Base-by-base conservation (phyloP, 331 rosid genomes). In the Cydonia oblonga region DNA sequence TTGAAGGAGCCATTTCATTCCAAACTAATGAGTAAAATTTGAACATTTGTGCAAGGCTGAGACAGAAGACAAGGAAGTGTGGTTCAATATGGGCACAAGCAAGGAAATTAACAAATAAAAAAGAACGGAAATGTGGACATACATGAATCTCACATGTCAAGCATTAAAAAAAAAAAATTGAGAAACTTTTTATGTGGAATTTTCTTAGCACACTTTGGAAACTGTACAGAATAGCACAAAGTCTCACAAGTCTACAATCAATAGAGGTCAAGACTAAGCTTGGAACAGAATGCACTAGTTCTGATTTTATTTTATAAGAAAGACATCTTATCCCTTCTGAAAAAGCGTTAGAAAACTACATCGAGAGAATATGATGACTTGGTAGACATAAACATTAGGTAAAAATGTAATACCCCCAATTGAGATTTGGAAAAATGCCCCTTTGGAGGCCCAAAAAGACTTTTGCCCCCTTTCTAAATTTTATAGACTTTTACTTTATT, bases 41-140 rank as follows among this genome's bases (percentile, higher is more conserved):
- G 77, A 88, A 85, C 97, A 93, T 91, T 79, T 93, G 97, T 12
- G 81, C 74, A 60, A 85, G 65, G 81, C 98, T 93, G 87, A 70
- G 72, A 81, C 66, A 61, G 59, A 22, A 76, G 75, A 82, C 62
- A 59, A 51, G 57, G 74, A 13, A 66, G 72, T 79, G 69, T 25
- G 24, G 64, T 26, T 65, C 64, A 64, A 53, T 30, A 58, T 60
- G 68, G 72, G 75, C 19, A 69, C 62, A 49, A 59, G 60, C 3
- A 11, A 23, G 72, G 30, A 35, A 29, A 42, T 63, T 24, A 75
- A 52, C 68, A 68, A 53, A 75, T 18, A 57, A 40, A 57, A 14
- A 3, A 23, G 1, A 3, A 58, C 29, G 3, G 58, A 13, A 42
- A n/a, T 40, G 14, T 5, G 5, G 2, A 69, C 15, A 28, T 2